Percentiles rank a stretch among this genome's conserved stretches.
These are phyloP conservation scores for Circinella umbellata DNA, from an alignment of 371 early-diverging fungal genomes.

Conservation along the genomic window DNA sequence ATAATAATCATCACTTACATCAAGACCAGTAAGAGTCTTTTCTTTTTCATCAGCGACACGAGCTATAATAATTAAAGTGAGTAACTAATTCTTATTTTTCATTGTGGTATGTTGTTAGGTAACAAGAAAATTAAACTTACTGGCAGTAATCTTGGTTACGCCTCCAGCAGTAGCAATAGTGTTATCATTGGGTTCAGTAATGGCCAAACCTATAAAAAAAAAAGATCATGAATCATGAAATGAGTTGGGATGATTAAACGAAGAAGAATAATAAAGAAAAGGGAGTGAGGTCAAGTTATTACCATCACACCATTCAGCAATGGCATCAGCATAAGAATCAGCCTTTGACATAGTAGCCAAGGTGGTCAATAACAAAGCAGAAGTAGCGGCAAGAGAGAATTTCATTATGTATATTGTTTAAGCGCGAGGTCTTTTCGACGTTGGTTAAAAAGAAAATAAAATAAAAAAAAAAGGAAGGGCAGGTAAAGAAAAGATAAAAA, in stretches of 20 bases:
- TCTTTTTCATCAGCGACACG: conserved; percentile 25
- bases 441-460: conserved; percentile 15
- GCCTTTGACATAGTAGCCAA: conserved; percentile 37
- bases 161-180: conserved; percentile 40
- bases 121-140: conserved; percentile 22
- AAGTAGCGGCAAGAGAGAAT: conserved; percentile 50
- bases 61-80: conserved; percentile 7
- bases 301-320: conserved; percentile 51
- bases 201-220: conserved; percentile 18
- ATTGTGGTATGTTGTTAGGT: too few species aligned
- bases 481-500: conserved; percentile 5
- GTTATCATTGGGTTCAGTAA: conserved; percentile 21
- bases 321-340: conserved; percentile 50
- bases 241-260: background rate
- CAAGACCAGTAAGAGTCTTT: conserved; percentile 51
- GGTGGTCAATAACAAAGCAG: conserved; percentile 38
- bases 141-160: conserved; percentile 36
- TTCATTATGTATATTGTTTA: conserved; percentile 34
- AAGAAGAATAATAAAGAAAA: background rate
- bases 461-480: conserved; percentile 13
- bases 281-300: background rate
- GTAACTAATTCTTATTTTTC: too few species aligned
- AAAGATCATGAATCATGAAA: background rate
- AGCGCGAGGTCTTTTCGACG: background rate
- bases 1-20: conserved; percentile 34